These are phyloP conservation scores for Maudiozyma bulderi DNA, from an alignment of 805 yeast genomes.

Conservation along the genomic window DNA sequence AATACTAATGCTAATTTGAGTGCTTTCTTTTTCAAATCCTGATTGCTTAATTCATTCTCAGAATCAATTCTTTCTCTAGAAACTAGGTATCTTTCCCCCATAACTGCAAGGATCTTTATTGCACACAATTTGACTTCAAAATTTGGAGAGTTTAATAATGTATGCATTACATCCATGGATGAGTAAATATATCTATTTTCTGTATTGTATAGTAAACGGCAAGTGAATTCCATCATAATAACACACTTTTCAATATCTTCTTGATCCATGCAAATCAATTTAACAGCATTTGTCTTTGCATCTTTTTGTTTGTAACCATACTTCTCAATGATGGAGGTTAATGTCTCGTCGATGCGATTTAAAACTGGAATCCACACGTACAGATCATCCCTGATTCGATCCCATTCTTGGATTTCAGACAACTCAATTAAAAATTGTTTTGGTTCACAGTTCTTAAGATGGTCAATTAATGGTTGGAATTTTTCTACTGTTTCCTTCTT, in stretches of 20 bases:
- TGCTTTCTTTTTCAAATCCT: constrained; percentile 36
- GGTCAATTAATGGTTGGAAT: constrained; percentile 30
- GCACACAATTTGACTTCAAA: constrained; percentile 51
- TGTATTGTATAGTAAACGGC: constrained; percentile 57
- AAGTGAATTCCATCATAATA: constrained; percentile 52
- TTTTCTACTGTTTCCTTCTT: constrained; percentile 37
- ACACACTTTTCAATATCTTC: constrained; percentile 41
- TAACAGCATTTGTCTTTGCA: constrained; percentile 38
- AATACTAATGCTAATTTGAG: constrained; percentile 45
- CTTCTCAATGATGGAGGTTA: constrained; percentile 44
- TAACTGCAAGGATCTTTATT: constrained; percentile 46
- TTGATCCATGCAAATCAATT: constrained; percentile 35
- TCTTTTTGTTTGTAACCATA: constrained; percentile 31
- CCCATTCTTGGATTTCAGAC: constrained; percentile 39
- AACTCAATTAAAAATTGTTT: constrained; percentile 35
- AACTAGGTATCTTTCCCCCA: constrained; percentile 51
- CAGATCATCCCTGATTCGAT: constrained; percentile 57
- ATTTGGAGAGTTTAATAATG: constrained; percentile 50
- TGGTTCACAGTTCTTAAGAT: constrained; percentile 31
- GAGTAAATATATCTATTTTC: constrained; percentile 57
- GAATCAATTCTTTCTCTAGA: constrained; percentile 24
- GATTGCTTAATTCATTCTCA: constrained; percentile 16
- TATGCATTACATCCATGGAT: constrained; percentile 52
- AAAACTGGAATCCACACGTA: constrained; percentile 69
- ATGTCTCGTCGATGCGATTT: constrained; percentile 62